Conservation (phyloP, 2,329 filamentous ascomycete species). For the Cordyceps cicadae region DNA sequence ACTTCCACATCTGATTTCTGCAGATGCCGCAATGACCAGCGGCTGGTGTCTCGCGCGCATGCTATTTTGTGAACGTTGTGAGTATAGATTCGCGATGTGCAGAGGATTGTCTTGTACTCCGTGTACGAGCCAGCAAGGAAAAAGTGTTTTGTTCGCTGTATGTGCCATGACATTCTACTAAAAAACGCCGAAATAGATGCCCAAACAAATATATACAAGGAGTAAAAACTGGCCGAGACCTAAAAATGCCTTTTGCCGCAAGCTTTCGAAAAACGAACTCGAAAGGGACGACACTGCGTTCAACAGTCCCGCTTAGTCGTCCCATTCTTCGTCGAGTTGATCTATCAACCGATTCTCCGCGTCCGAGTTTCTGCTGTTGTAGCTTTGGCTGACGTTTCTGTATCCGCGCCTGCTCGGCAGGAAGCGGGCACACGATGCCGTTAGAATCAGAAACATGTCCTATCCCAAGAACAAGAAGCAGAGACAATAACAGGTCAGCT, state of each 20-base stretch:
- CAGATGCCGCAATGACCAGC: background rate
- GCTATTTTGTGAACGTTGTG: background rate
- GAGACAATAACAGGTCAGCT: constrained; percentile 21
- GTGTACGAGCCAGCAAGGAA: background rate
- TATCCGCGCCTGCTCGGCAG: constrained; percentile 61
- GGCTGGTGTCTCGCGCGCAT: background rate
- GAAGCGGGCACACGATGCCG: constrained; percentile 60
- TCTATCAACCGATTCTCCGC: constrained; percentile 93
- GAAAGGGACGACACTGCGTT: background rate
- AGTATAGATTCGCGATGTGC: background rate
- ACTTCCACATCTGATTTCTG: background rate
- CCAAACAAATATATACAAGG: background rate
- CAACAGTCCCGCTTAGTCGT: constrained; percentile 46
- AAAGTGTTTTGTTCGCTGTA: background rate
- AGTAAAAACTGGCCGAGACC: background rate
- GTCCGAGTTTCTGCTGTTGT: constrained; percentile 50
- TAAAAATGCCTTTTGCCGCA: background rate
- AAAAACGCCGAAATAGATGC: background rate
- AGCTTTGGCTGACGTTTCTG: constrained; percentile 50
- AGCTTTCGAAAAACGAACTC: background rate
- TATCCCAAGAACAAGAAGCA: constrained; percentile 22
- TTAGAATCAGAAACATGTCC: constrained; percentile 60
- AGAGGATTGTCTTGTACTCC: background rate
- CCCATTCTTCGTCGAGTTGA: constrained; percentile 95
- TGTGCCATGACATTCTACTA: background rate